A percentile compares a stretch with the other conserved stretches of the same genome.
Evolutionary conservation across 371 early-diverging fungal genomes (phyloP).

Genomic region (Mortierella sp.): DNA sequence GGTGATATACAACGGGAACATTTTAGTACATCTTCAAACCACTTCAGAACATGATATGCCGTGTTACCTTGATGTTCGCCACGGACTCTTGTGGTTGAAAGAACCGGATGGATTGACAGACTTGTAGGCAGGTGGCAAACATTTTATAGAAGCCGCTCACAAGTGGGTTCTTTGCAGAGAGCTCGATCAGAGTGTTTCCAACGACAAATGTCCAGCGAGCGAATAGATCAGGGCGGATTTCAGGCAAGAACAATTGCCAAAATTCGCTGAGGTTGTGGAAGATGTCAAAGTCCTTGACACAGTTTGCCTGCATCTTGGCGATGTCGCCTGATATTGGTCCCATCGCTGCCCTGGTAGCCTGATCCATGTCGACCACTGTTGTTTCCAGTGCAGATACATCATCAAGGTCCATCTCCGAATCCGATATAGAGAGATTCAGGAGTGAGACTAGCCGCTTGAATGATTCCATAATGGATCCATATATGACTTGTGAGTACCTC

Average conservation of each 20-base stretch:
- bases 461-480: conserved; percentile 42
- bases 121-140: conserved; percentile 61
- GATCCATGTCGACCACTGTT: conserved; percentile 7
- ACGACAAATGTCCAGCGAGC: conserved; percentile 68
- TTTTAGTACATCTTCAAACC: too few relatives aligned
- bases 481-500: conserved; percentile 20
- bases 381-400: conserved; percentile 4
- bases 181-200: conserved; percentile 63
- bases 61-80: conserved; percentile 18
- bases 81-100: conserved; percentile 45
- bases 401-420: conserved; percentile 18
- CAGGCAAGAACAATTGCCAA: conserved; percentile 66
- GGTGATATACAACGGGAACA: too few relatives aligned
- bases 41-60: too few relatives aligned
- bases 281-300: conserved; percentile 72
- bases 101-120: conserved; percentile 55
- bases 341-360: conserved; percentile 3
- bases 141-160: conserved; percentile 83
- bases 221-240: conserved; percentile 58
- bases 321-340: conserved; percentile 53
- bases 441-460: conserved; percentile 37
- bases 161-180: conserved; percentile 67
- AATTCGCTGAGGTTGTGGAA: conserved; percentile 79
- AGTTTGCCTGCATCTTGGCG: conserved; percentile 62
- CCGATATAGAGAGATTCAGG: conserved; percentile 42